Evolutionary conservation across 768 basidiomycete genomes (phyloP).

Genomic region (Dacryopinax primogenitus): DNA sequence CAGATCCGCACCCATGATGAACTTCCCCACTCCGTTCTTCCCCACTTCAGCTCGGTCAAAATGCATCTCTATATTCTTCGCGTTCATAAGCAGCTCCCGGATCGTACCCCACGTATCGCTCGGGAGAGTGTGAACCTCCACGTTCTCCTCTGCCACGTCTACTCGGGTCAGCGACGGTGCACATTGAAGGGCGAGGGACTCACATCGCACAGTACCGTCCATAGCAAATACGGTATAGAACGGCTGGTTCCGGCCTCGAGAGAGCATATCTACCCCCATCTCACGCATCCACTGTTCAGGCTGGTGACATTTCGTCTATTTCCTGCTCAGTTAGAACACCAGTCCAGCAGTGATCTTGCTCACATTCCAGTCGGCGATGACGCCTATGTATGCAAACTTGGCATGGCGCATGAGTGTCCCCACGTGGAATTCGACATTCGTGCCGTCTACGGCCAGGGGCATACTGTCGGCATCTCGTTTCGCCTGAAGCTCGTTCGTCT

Average conservation of each 20-base stretch:
- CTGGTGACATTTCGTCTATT: not conserved
- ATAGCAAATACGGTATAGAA: constrained; percentile 11
- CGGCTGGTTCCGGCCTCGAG: constrained; percentile 12
- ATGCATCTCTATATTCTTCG: constrained; percentile 1
- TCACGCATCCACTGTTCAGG: constrained; percentile 5
- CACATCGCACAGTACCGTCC: constrained; percentile 11
- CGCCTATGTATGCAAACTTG: not conserved
- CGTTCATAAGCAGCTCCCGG: not conserved
- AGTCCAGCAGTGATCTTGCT: not conserved
- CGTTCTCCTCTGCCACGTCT: constrained; percentile 2
- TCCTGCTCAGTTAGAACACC: not conserved
- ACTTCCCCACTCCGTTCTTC: not conserved
- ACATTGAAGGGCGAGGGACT: not conserved
- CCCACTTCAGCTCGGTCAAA: not conserved
- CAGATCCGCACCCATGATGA: constrained; percentile 2
- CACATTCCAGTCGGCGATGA: constrained; percentile 5
- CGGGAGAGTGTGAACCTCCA: not conserved
- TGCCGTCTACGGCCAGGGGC: not conserved
- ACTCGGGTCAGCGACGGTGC: not conserved
- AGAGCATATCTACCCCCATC: constrained; percentile 9
- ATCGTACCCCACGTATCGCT: not conserved
- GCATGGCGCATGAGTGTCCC: constrained; percentile 5
- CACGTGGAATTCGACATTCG: not conserved
- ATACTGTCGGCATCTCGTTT: not conserved
- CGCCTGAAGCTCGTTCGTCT: not conserved